Base-by-base conservation (phyloP, 1,284 basidiomycete species). In the Malassezia furfur region DNA sequence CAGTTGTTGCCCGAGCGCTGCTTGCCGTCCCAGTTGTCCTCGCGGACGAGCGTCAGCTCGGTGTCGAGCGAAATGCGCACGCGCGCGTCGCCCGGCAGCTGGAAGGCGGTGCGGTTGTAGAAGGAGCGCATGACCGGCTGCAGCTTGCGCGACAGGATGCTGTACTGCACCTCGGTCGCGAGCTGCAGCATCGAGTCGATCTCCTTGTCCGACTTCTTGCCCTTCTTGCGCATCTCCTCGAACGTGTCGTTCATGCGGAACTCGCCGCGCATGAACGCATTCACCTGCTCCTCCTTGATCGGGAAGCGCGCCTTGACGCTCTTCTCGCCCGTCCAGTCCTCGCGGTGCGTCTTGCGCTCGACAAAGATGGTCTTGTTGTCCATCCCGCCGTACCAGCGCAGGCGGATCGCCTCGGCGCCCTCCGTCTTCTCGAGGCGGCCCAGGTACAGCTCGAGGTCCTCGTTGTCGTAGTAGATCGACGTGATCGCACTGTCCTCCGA, bases 301-400 rank as follows among this genome's bases (percentile, higher is more conserved):
- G 90, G 85, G 79, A 98, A 96, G 8, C 93, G 88, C 30, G 93
- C 89, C 78, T 98, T 98, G 74, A 98, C 93, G 15, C 88, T 93
- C 78, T 96, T 98, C 77, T 98, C 93, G 32, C 93, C 93, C 0
- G 94, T 98, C 93, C 94, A 98, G 76, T 98, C 93, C 77, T 98
- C 93, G 50, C 91, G 83, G 74, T 98, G 93, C 0, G 94, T 98
- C 78, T 98, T 98, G 57, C 94, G 88, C 79, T 98, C 93, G 41
- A 98, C 90, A 69, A 96, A 98, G 61, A 98, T 91, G 81, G 83
- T 67, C 84, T 77, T 77, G 64, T 72, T 77, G 62, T 71, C 81
- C 66, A 85, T 84, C 69, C 91, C 91, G n/a, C 93, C 94, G 75
- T 98, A 98, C 94, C 93, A 98, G 37, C 93, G 83, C 63, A 98